Percentiles rank a stretch among this genome's conserved stretches.
Conservation (phyloP, 148 eudicot genomes). For the Pouteria glomerata region DNA sequence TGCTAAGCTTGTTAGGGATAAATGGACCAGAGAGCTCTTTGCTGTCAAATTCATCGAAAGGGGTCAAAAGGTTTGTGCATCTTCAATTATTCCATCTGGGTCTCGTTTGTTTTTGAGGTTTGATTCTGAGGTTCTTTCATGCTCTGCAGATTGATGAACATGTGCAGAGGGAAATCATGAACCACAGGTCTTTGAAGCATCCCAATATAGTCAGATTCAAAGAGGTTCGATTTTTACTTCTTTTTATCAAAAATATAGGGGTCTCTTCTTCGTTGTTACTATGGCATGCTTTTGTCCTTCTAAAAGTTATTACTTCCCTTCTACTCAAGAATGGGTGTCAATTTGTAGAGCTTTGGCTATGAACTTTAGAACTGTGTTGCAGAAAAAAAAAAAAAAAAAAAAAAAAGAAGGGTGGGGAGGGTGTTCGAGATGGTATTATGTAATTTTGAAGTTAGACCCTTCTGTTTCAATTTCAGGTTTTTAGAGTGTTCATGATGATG, state of each 20-base stretch:
- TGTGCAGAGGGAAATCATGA: constrained; percentile 88
- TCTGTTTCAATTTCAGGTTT: not conserved
- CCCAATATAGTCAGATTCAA: constrained; percentile 80
- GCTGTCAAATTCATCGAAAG: constrained; percentile 86
- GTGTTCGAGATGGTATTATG: not conserved
- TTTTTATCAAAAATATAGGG: not conserved
- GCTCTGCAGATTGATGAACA: constrained; percentile 77
- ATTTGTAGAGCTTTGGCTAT: no score
- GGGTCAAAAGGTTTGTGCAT: constrained; percentile 53
- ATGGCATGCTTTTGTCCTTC: no score
- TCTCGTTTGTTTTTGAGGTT: not conserved
- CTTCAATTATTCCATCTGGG: not conserved
- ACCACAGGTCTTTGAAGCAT: constrained; percentile 83
- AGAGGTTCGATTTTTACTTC: constrained; percentile 38
- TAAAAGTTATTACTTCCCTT: not conserved
- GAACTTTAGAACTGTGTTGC: no score
- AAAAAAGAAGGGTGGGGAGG: no score
- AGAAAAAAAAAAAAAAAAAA: no score
- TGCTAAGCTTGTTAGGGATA: constrained; percentile 80
- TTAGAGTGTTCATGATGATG: not conserved
- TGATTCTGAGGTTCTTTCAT: not conserved
- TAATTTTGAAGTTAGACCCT: not conserved
- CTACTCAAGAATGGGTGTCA: not conserved
- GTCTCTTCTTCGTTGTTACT: not conserved
- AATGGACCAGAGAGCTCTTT: constrained; percentile 43